Percentiles rank a stretch among this genome's conserved stretches.
Conservation (phyloP, 108 stramenopile species). For the Asterionellopsis glacialis region DNA sequence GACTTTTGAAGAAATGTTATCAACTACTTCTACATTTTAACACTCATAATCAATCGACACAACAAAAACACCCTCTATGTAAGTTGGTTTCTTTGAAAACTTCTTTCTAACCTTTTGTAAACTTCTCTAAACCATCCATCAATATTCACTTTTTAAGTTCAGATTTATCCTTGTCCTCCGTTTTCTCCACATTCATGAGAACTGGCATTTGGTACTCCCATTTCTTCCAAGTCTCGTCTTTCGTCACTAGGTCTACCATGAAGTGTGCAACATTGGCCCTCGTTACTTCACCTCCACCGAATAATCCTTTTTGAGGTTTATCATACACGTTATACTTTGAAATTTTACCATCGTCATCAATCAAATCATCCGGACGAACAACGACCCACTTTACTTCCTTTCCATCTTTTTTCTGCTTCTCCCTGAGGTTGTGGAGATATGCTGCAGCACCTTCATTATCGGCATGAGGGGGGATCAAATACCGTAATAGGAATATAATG, state of each 20-base stretch:
- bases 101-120: too few species aligned
- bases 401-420: background rate
- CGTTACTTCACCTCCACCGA: constrained; percentile 14
- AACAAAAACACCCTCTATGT: too few species aligned
- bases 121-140: too few species aligned
- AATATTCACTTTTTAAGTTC: background rate
- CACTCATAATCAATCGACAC: too few species aligned
- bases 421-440: constrained; percentile 16
- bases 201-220: constrained; percentile 29
- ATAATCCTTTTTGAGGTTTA: constrained; percentile 14
- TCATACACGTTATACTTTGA: background rate
- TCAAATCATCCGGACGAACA: constrained; percentile 54
- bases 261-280: constrained; percentile 26
- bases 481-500: constrained; percentile 26
- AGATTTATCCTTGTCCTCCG: background rate
- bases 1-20: too few species aligned
- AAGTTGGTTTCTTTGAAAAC: too few species aligned
- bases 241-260: constrained; percentile 19
- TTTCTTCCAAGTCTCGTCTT: constrained; percentile 3
- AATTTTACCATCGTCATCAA: constrained; percentile 17
- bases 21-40: too few species aligned
- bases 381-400: constrained; percentile 33
- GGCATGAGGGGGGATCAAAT: constrained; percentile 46
- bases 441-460: constrained; percentile 59
- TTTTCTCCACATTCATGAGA: background rate